Evolutionary conservation across 257 asterid genomes (phyloP).

Genomic region (Nicotiana undulata): DNA sequence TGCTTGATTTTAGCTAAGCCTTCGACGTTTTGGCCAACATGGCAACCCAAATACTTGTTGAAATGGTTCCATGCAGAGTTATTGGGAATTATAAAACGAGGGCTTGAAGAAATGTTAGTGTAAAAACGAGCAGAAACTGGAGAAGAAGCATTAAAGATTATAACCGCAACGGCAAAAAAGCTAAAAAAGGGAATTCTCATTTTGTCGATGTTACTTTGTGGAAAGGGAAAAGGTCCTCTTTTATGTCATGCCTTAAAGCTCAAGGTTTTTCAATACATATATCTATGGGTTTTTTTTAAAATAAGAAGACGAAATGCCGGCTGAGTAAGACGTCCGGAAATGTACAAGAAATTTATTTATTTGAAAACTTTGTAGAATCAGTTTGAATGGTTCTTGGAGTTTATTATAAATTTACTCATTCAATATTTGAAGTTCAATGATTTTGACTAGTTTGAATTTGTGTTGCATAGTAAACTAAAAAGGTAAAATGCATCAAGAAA

Average conservation of each 20-base stretch:
- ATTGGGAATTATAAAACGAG: conserved; percentile 34
- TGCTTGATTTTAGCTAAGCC: conserved; percentile 50
- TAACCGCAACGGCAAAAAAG: not conserved
- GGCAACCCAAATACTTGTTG: conserved; percentile 42
- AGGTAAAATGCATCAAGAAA: not conserved
- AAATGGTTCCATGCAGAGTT: conserved; percentile 54
- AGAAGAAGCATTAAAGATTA: not conserved
- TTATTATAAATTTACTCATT: not conserved
- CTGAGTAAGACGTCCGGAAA: too few species aligned
- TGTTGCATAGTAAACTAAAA: not conserved
- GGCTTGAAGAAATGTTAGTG: conserved; percentile 50
- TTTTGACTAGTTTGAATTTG: not conserved
- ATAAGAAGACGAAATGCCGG: not conserved
- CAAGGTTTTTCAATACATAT: not conserved
- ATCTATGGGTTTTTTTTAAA: not conserved
- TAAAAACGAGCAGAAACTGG: conserved; percentile 47
- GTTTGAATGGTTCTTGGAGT: not conserved
- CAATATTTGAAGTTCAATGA: not conserved
- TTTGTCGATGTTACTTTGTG: too few species aligned
- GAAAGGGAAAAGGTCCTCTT: not conserved
- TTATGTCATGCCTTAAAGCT: not conserved
- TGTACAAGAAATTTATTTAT: not conserved
- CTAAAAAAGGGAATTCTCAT: not conserved
- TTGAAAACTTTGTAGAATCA: not conserved
- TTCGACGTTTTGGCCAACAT: conserved; percentile 31